A percentile compares a stretch with the other conserved stretches of the same genome.
These are phyloP conservation scores for Naganishia kalamii DNA, from an alignment of 768 basidiomycete species.

Conservation along the genomic window DNA sequence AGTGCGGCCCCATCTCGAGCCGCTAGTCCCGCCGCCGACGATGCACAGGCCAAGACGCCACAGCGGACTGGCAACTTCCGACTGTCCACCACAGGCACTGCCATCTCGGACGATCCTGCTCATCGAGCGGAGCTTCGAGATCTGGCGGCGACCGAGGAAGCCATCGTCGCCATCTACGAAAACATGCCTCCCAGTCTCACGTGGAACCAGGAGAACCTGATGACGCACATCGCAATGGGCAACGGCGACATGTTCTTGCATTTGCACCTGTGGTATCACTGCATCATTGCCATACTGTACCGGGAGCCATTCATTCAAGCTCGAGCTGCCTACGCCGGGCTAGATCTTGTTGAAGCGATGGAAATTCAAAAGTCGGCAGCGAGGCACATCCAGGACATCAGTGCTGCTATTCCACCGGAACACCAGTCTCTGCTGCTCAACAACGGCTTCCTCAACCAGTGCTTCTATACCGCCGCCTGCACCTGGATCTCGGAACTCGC, in stretches of 20 bases:
- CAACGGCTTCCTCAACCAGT: constrained; percentile 14
- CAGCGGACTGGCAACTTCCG: not conserved
- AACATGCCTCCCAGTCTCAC: constrained; percentile 11
- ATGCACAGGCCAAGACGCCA: constrained; percentile 7
- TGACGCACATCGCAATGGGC: not conserved
- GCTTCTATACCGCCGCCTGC: constrained; percentile 12
- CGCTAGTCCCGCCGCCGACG: not conserved
- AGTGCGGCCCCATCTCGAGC: constrained; percentile 12
- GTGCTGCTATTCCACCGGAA: not conserved
- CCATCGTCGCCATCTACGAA: constrained; percentile 14
- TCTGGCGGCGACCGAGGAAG: constrained; percentile 8
- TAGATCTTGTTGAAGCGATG: constrained; percentile 7
- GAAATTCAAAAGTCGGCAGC: constrained; percentile 18
- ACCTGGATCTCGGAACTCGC: constrained; percentile 17
- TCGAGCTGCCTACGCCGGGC: not conserved
- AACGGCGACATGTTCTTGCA: constrained; percentile 19
- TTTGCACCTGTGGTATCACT: constrained; percentile 15
- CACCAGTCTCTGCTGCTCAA: constrained; percentile 11
- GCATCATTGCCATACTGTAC: constrained; percentile 15
- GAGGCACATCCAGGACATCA: constrained; percentile 13
- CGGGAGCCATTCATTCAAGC: constrained; percentile 17
- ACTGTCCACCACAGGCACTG: not conserved
- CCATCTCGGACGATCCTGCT: constrained; percentile 12
- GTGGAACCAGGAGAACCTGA: constrained; percentile 13
- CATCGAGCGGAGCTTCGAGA: constrained; percentile 7